Conservation (phyloP, 805 yeast species). For the Candida pseudofarinosa region DNA sequence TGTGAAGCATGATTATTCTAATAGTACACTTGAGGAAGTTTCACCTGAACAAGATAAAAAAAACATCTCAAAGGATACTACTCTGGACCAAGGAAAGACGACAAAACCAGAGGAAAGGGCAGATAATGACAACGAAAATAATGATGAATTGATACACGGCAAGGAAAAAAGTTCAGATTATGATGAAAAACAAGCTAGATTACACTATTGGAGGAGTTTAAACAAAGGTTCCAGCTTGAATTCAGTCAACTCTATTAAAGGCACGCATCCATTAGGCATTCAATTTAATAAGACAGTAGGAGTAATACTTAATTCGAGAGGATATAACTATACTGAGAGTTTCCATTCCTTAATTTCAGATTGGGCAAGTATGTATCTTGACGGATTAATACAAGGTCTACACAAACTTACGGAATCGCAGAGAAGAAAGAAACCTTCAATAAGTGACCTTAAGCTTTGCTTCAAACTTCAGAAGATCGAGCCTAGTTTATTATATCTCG, state of each 20-base stretch:
- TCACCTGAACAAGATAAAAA: neutral
- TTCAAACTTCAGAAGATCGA: conserved; percentile 40
- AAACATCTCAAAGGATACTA: neutral
- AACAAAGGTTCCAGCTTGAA: neutral
- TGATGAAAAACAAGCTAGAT: neutral
- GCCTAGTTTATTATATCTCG: conserved; percentile 36
- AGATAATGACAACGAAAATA: neutral
- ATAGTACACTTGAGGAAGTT: neutral
- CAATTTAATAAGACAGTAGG: conserved; percentile 27
- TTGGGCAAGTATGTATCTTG: conserved; percentile 26
- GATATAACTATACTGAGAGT: conserved; percentile 20
- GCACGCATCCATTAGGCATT: conserved; percentile 20
- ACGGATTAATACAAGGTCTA: conserved; percentile 36
- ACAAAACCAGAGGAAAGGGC: neutral
- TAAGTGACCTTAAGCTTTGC: conserved; percentile 47
- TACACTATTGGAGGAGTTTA: neutral
- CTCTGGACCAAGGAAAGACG: no score
- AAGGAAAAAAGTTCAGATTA: neutral
- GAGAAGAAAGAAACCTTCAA: conserved; percentile 53
- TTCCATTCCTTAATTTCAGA: conserved; percentile 27
- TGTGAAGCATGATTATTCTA: neutral
- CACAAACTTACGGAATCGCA: conserved; percentile 55
- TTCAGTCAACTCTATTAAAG: neutral
- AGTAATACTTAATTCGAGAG: conserved; percentile 18
- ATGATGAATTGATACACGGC: neutral